Conservation (phyloP, 768 basidiomycete genomes). For the Hericium coralloides region DNA sequence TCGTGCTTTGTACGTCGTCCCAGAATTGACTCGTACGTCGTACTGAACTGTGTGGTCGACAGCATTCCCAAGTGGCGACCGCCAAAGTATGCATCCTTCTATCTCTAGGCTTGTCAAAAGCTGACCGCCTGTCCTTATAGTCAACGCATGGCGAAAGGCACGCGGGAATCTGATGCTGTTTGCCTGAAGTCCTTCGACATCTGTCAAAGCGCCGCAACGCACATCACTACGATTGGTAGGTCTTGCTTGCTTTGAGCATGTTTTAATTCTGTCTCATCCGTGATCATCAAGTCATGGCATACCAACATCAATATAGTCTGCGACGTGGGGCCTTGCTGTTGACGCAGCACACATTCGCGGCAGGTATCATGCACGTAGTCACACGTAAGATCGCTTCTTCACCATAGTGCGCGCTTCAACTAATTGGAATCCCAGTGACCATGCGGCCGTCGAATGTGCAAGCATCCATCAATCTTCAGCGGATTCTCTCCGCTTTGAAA, state of each 20-base stretch:
- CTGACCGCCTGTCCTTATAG: neutral
- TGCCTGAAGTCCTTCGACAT: slow-evolving; percentile 67
- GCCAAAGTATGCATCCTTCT: neutral
- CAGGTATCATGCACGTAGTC: slow-evolving; percentile 74
- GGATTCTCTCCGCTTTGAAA: slow-evolving; percentile 53
- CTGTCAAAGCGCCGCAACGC: slow-evolving; percentile 64
- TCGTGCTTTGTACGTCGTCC: slow-evolving; percentile 62
- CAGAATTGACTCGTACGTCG: neutral
- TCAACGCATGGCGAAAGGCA: slow-evolving; percentile 2
- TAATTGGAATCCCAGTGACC: slow-evolving; percentile 37
- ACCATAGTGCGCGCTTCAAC: slow-evolving; percentile 9
- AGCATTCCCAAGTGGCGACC: slow-evolving; percentile 63
- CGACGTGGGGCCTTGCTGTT: slow-evolving; percentile 55
- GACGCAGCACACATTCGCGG: slow-evolving; percentile 59
- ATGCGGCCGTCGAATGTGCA: slow-evolving; percentile 65
- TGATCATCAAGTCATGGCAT: slow-evolving; percentile 40
- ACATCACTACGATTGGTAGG: slow-evolving; percentile 59
- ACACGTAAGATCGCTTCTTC: slow-evolving; percentile 39
- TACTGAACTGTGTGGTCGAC: slow-evolving; percentile 4
- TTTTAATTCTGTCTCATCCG: neutral
- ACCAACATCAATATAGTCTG: slow-evolving; percentile 53
- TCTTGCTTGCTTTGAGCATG: neutral
- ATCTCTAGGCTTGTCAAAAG: neutral
- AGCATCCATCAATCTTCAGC: slow-evolving; percentile 55
- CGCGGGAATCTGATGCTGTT: slow-evolving; percentile 27